These are phyloP conservation scores for Jaapia argillacea DNA, from an alignment of 768 basidiomycete genomes.

Conservation along the genomic window DNA sequence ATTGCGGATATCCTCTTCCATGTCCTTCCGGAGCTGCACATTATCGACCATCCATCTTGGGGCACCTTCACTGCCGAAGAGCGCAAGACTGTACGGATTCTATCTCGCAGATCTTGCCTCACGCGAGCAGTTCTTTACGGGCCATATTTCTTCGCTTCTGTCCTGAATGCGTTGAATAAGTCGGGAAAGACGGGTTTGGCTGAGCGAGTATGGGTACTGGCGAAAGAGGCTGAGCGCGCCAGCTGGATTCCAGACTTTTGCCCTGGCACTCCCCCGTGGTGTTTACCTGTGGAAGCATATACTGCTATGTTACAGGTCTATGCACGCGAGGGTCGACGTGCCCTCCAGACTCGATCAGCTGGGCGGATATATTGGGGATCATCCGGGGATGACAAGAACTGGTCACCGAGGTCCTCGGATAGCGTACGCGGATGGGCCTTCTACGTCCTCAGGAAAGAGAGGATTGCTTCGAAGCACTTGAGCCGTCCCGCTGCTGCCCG, in stretches of 20 bases:
- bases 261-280: conserved; percentile 41
- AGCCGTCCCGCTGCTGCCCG: not conserved
- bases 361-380: not conserved
- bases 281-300: conserved; percentile 55
- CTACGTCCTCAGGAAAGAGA: not conserved
- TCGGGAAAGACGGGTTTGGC: conserved; percentile 42
- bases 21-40: conserved; percentile 44
- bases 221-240: conserved; percentile 42
- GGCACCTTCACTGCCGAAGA: conserved; percentile 14
- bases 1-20: conserved; percentile 39
- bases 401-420: not conserved
- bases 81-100: conserved; percentile 16
- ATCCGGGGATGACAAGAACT: not conserved
- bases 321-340: conserved; percentile 11
- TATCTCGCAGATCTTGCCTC: conserved; percentile 21
- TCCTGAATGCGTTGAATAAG: conserved; percentile 55
- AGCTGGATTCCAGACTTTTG: conserved; percentile 37
- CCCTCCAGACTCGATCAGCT: conserved; percentile 6
- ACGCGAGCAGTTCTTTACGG: conserved; percentile 39
- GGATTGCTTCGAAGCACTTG: not conserved
- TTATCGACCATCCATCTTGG: conserved; percentile 29
- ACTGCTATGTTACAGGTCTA: conserved; percentile 65
- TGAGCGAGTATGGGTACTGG: conserved; percentile 56
- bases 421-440: not conserved
- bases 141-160: conserved; percentile 45